Base-by-base conservation (phyloP, 2,329 filamentous ascomycete genomes). In the Mycosphaerella arachidis region DNA sequence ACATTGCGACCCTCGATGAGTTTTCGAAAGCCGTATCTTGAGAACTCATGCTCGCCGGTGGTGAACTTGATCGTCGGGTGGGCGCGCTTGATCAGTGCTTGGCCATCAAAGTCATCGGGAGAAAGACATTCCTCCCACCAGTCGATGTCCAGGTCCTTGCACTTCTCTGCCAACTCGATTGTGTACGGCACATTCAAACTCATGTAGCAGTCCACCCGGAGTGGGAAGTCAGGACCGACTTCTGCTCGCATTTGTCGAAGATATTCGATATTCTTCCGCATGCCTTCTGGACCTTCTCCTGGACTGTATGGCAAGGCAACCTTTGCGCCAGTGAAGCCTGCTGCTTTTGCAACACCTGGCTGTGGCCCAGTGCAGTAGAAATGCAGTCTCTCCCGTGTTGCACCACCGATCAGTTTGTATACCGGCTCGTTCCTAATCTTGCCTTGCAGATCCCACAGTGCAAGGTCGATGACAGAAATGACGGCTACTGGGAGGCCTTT, bases 191-290 rank as follows among this genome's bases (percentile, higher is more conserved):
- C 92, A 70, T 92, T 96, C 71, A 97, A 80, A 67, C 89, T 92
- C 92, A 97, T 97, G 78, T 96, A 97, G 81, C 92, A 97, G 78
- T 97, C 92, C 5, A 97, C 92, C 81, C 95, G 92, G 66, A 97
- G 82, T 50, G 92, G 92, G 74, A 94, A 97, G 74, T 96, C 90
- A 0, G 91, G 90, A 0, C 92, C 92, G 48, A 97, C 88, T 57
- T 85, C 85, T 72, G 92, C 89, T 57, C 92, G 86, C 75, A 96
- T 91, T 75, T 90, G 88, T 67, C 88, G 86, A 53, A 97, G 83
- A 73, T 92, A 97, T 73, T 91, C 91, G 57, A 96, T 84, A 73
- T 97, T 97, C 81, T 95, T 96, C 73, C 84, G 84, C 70, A 97
- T 78, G 4, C 92, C 92, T 59, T 83, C 86, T 27, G 86, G 86